These are phyloP conservation scores for Straminergon stramineum DNA, from an alignment of 225 moss, liverwort and hornwort genomes.

Conservation along the genomic window DNA sequence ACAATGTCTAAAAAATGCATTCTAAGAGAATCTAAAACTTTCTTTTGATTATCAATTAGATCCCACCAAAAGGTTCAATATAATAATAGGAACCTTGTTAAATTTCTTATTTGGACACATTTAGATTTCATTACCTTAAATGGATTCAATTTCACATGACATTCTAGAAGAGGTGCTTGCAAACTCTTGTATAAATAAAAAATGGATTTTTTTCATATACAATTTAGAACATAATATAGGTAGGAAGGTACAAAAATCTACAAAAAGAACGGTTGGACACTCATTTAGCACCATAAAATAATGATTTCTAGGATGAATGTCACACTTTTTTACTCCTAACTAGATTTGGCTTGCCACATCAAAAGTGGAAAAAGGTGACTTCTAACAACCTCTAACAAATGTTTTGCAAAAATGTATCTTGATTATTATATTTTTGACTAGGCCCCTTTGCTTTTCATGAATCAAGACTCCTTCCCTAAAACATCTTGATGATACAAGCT, in stretches of 20 bases:
- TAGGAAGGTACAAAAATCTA: neutral
- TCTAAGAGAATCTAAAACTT: too few species aligned
- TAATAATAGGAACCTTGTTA: neutral
- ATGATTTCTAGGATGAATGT: neutral
- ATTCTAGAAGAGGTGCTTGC: neutral
- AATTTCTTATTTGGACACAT: neutral
- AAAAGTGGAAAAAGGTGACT: neutral
- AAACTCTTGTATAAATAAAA: neutral
- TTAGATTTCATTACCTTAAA: neutral
- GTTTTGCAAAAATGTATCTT: neutral
- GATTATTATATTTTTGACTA: neutral
- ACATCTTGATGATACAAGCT: neutral
- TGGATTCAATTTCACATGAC: neutral
- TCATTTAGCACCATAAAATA: neutral
- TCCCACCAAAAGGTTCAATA: neutral
- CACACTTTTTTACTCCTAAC: neutral
- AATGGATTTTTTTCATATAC: neutral
- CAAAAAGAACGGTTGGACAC: neutral
- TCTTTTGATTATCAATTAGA: too few species aligned
- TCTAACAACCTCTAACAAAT: neutral
- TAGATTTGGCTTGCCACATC: neutral
- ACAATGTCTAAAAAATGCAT: too few species aligned
- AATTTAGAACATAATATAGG: neutral
- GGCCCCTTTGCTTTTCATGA: neutral
- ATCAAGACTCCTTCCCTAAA: neutral